These are phyloP conservation scores for Coccomyxa sp. DNA, from an alignment of 139 green algal species.

Conservation along the genomic window DNA sequence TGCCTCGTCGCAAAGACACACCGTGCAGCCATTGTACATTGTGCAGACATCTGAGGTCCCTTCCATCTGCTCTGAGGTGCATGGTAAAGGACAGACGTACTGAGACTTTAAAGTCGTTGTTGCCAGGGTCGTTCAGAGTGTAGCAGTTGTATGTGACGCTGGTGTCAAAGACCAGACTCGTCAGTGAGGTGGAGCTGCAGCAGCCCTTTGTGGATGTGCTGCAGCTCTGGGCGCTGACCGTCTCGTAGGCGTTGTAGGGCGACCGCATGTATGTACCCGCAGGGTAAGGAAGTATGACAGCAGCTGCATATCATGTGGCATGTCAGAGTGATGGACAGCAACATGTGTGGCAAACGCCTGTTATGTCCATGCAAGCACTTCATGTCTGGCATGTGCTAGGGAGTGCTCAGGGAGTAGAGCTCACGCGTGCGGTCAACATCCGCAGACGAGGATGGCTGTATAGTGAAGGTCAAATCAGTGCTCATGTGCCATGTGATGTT, in stretches of 20 bases:
- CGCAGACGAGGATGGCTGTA: background rate
- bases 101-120: too few species aligned
- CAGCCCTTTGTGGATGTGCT: background rate
- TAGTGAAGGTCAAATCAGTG: background rate
- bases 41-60: too few species aligned
- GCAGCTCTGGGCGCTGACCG: background rate
- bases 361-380: background rate
- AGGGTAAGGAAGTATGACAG: background rate
- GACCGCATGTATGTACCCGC: background rate
- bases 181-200: background rate
- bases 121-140: too few species aligned
- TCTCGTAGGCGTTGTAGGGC: conserved; percentile 1
- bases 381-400: background rate
- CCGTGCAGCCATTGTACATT: too few species aligned
- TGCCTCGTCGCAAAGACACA: too few species aligned
- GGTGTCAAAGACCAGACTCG: background rate
- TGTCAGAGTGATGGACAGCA: background rate
- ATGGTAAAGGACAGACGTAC: too few species aligned
- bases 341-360: background rate
- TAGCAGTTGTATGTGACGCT: background rate
- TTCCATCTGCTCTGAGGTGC: too few species aligned
- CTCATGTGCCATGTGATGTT: background rate
- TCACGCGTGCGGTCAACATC: background rate
- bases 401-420: background rate
- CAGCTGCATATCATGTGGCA: background rate